phyloP scores from a whole-genome alignment of 2,329 filamentous ascomycete genomes.

The Pseudonectria foliicola region DNA sequence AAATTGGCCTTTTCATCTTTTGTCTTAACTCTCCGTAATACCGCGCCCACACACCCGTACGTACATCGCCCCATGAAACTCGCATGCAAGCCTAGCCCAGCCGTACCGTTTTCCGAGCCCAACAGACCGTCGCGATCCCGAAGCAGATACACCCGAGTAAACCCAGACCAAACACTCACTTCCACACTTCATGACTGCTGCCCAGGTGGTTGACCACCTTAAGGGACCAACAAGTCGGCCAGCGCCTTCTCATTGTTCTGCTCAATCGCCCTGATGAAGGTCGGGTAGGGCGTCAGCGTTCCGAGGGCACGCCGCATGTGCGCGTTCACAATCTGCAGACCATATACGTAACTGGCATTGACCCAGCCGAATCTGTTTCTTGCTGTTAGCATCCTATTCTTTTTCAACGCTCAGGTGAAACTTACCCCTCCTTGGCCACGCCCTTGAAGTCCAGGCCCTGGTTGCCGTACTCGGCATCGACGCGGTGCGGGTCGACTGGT shows the following conservation, averaged over 20 bases:
- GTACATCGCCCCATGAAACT: too few species aligned
- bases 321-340: slow-evolving; percentile 77
- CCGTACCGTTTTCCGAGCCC: too few species aligned
- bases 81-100: too few species aligned
- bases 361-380: slow-evolving; percentile 85
- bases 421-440: slow-evolving; percentile 86
- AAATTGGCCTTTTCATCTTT: too few species aligned
- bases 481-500: slow-evolving; percentile 81
- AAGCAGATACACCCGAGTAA: too few species aligned
- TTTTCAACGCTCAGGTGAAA: background rate
- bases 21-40: too few species aligned
- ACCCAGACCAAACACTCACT: too few species aligned
- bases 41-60: too few species aligned
- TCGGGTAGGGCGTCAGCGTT: slow-evolving; percentile 79
- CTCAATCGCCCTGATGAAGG: slow-evolving; percentile 64
- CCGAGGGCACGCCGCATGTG: slow-evolving; percentile 87
- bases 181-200: background rate
- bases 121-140: too few species aligned
- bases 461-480: slow-evolving; percentile 96
- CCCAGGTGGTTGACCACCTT: slow-evolving; percentile 4
- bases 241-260: slow-evolving; percentile 47
- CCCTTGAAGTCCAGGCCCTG: slow-evolving; percentile 94
- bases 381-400: slow-evolving; percentile 21
- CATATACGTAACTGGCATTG: slow-evolving; percentile 95
- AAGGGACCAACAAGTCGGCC: slow-evolving; percentile 31